Base-by-base conservation (phyloP, 2,329 filamentous ascomycete genomes). In the Sphaerulina vaccinii region DNA sequence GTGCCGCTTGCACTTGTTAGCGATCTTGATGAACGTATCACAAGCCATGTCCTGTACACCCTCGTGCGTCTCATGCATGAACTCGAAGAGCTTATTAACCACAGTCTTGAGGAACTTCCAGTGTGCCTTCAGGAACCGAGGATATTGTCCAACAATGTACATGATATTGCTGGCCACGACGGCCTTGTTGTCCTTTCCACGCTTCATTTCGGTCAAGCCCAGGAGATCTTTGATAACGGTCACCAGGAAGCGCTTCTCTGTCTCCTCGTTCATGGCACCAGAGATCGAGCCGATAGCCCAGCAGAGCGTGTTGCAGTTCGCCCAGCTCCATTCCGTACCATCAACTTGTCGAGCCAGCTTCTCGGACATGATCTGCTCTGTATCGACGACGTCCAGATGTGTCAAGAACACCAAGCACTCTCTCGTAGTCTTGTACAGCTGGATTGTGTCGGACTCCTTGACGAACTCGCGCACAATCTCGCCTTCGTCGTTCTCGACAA, bases 81-180 rank as follows among this genome's bases (percentile, higher is more conserved):
- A 99, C 75, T 99, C 93, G 66, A 99, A 99, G 4, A 99, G 81
- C 77, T 99, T 99, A 76, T 99, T 99, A 67, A 99, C 93, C 15
- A 99, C 93, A 2, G 93, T 99, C 83, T 99, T 99, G 51, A 99
- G 78, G 75, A 99, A 99, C 71, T 99, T 99, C 93, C 93, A 99
- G 72, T 99, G 93, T 1, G 93, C 93, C 77, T 99, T 99, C 65
- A 99, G 77, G 76, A 99, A 99, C 16, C 93, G 88, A 32, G 93
- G 93, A 68, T 99, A 99, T 69, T 99, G 93, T 53, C 93, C 93
- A 56, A 99, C 93, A 74, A 99, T 99, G 71, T 99, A 99, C 93
- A 99, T 99, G 67, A 99, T 99, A 75, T 99, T 99, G 75, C 90
- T 96, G 58, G 93, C 93, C 35, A 99, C 93, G 8, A 99, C 93